These are phyloP conservation scores for Plasmodium gonderi DNA, from an alignment of 169 alveolate genomes.

Conservation along the genomic window DNA sequence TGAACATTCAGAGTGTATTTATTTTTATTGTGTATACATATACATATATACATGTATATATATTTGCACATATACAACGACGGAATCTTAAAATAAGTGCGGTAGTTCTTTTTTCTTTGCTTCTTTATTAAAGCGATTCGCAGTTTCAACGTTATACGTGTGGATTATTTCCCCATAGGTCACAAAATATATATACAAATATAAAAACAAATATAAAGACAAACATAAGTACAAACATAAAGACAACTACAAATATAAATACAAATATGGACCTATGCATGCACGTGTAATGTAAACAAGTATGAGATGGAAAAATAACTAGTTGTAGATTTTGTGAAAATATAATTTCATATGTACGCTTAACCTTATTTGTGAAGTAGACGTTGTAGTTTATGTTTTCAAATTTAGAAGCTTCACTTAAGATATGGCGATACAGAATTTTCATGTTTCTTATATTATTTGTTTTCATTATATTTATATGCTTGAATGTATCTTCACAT, in stretches of 20 bases:
- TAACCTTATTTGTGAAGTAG: conserved; percentile 69
- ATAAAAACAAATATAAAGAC: no score
- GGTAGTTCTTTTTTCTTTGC: no score
- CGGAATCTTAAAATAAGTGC: no score
- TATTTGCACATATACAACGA: no score
- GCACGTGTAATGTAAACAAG: no score
- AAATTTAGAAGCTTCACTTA: conserved; percentile 73
- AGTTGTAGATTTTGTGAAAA: not conserved
- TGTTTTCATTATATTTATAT: conserved; percentile 34
- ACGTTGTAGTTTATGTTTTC: conserved; percentile 70
- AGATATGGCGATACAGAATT: conserved; percentile 58
- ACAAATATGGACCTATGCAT: not conserved
- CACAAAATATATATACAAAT: no score
- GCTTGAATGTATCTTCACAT: not conserved
- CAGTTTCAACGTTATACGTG: no score
- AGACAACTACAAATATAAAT: no score
- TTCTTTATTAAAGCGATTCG: no score
- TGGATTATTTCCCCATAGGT: no score
- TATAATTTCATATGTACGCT: not conserved
- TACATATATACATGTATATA: not conserved
- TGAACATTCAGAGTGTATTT: not conserved
- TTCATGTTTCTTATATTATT: conserved; percentile 48
- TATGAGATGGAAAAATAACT: no score
- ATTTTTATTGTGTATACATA: not conserved
- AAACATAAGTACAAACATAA: no score